Evolutionary conservation across 1,139 yeast genomes (phyloP).

Genomic region (Yamadazyma triangularis): DNA sequence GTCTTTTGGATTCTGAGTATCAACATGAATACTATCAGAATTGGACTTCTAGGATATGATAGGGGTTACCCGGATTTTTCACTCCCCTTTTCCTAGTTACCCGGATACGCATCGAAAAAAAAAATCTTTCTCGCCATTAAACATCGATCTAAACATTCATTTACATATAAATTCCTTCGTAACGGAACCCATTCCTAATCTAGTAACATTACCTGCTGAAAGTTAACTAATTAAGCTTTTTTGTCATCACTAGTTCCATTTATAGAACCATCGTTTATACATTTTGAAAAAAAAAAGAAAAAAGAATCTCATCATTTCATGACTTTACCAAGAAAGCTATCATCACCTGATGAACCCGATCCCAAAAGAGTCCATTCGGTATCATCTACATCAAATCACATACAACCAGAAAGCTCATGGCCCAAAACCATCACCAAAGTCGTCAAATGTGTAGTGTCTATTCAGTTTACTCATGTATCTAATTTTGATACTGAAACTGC

Average conservation of each 20-base stretch:
- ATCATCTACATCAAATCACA: too few species aligned
- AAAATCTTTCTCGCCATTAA: too few species aligned
- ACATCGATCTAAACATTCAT: too few species aligned
- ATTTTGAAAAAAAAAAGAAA: too few species aligned
- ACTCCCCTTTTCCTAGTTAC: too few species aligned
- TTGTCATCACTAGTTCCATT: too few species aligned
- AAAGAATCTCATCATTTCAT: background rate
- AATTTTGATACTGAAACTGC: slow-evolving; percentile 85
- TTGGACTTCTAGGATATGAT: slow-evolving; percentile 19
- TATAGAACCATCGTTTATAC: too few species aligned
- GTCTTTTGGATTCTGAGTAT: slow-evolving; percentile 21
- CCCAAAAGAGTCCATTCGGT: background rate
- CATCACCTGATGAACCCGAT: background rate
- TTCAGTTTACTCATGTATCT: slow-evolving; percentile 83
- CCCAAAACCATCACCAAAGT: slow-evolving; percentile 77
- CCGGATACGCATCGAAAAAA: too few species aligned
- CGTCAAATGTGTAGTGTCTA: slow-evolving; percentile 82
- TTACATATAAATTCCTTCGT: too few species aligned
- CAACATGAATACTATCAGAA: slow-evolving; percentile 29
- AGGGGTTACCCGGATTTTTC: slow-evolving; percentile 2
- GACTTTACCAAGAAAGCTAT: background rate
- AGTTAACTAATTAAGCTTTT: too few species aligned
- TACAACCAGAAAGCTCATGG: slow-evolving; percentile 40
- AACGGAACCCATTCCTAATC: too few species aligned
- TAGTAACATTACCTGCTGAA: too few species aligned